Evolutionary conservation across 1,139 yeast species (phyloP).

Genomic region (Candida tropicalis): DNA sequence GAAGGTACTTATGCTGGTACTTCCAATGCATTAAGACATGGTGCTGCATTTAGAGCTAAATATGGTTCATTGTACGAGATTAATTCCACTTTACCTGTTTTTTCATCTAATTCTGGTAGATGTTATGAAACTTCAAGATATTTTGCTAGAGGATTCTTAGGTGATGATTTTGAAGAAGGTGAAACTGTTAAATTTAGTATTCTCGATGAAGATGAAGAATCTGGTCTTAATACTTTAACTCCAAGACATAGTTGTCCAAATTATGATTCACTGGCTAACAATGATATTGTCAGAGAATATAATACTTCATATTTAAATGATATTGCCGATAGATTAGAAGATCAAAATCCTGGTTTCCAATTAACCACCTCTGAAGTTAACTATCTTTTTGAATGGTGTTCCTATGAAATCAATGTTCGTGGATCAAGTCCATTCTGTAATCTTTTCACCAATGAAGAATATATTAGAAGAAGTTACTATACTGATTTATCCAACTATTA

Average conservation of each 20-base stretch:
- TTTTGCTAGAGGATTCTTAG: slow-evolving; percentile 38
- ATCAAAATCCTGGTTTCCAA: slow-evolving; percentile 32
- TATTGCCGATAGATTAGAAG: slow-evolving; percentile 41
- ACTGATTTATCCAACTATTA: slow-evolving; percentile 50
- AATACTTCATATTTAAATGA: slow-evolving; percentile 31
- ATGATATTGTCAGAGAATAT: slow-evolving; percentile 14
- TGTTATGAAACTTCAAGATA: slow-evolving; percentile 31
- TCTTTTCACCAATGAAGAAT: slow-evolving; percentile 53
- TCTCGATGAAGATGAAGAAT: slow-evolving; percentile 26
- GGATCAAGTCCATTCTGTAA: slow-evolving; percentile 53
- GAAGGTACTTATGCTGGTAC: slow-evolving; percentile 33
- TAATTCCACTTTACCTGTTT: slow-evolving; percentile 29
- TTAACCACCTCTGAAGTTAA: slow-evolving; percentile 44
- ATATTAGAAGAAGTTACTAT: slow-evolving; percentile 34
- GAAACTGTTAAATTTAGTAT: slow-evolving; percentile 25
- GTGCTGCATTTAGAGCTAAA: slow-evolving; percentile 35
- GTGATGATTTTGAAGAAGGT: slow-evolving; percentile 25
- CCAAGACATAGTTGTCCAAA: slow-evolving; percentile 29
- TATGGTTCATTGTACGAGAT: slow-evolving; percentile 31
- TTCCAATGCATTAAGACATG: slow-evolving; percentile 36
- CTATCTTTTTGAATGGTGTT: slow-evolving; percentile 48
- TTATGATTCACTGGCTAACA: slow-evolving; percentile 21
- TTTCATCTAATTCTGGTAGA: slow-evolving; percentile 36
- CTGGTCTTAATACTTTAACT: slow-evolving; percentile 42
- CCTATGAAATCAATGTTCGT: slow-evolving; percentile 54